Percentiles rank a stretch among this genome's conserved stretches.
These are phyloP conservation scores for Ambrosiella cleistominuta DNA, from an alignment of 2,329 filamentous ascomycete species.

Conservation along the genomic window DNA sequence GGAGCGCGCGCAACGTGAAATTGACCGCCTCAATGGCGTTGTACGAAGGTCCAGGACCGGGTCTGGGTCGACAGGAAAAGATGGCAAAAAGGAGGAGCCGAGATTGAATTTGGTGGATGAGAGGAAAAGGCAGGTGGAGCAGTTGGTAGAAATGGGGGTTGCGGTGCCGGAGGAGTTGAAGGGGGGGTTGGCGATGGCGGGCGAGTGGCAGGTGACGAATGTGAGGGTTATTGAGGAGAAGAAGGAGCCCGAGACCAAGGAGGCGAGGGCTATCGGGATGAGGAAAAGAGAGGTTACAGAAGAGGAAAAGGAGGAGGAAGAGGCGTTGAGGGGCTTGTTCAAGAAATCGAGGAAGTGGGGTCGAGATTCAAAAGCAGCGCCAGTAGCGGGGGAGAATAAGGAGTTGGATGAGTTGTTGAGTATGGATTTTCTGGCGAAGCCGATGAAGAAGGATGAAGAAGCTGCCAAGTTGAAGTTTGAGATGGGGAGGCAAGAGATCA, in stretches of 20 bases:
- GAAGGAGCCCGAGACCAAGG: slow-evolving; percentile 19
- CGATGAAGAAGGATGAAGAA: not conserved
- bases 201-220: slow-evolving; percentile 66
- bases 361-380: slow-evolving; percentile 32
- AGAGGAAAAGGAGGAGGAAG: slow-evolving; percentile 42
- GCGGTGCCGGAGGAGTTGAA: slow-evolving; percentile 63
- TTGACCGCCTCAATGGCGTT: slow-evolving; percentile 69
- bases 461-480: slow-evolving; percentile 1
- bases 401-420: slow-evolving; percentile 47
- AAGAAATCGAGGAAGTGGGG: slow-evolving; percentile 42
- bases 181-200: slow-evolving; percentile 67
- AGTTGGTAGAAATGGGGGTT: slow-evolving; percentile 75
- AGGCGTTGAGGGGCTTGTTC: slow-evolving; percentile 39
- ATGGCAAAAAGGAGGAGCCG: not conserved
- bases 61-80: not conserved
- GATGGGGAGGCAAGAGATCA: too few relatives aligned
- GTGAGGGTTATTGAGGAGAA: slow-evolving; percentile 38
- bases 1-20: slow-evolving; percentile 65
- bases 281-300: slow-evolving; percentile 45
- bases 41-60: slow-evolving; percentile 24
- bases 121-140: slow-evolving; percentile 67
- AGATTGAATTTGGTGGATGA: slow-evolving; percentile 37
- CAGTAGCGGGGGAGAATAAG: slow-evolving; percentile 23
- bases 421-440: slow-evolving; percentile 17
- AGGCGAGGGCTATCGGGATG: slow-evolving; percentile 36